A percentile compares a stretch with the other conserved stretches of the same genome.
Evolutionary conservation across 2,329 filamentous ascomycete species (phyloP).

Genomic region (Lanzia echinophila): DNA sequence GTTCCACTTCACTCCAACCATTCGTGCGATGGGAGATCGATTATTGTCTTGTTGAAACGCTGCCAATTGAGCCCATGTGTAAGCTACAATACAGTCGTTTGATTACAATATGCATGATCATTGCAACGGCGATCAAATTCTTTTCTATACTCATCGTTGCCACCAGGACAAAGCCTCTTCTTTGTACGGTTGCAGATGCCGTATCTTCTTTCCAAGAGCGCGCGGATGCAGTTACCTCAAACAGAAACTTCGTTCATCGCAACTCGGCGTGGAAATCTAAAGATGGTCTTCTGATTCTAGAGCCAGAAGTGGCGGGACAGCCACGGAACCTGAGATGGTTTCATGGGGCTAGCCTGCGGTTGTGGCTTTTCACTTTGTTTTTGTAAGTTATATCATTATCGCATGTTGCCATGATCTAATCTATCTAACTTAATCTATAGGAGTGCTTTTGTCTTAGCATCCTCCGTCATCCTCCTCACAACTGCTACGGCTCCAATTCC

Average conservation of each 20-base stretch:
- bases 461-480: neutral
- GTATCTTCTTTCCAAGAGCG: constrained; percentile 32
- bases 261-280: constrained; percentile 14
- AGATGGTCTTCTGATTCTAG: neutral
- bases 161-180: constrained; percentile 18
- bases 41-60: constrained; percentile 17
- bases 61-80: constrained; percentile 14
- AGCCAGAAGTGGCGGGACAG: neutral
- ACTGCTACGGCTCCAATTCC: constrained; percentile 5
- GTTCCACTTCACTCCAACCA: neutral
- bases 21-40: constrained; percentile 17
- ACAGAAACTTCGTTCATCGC: constrained; percentile 22
- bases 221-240: constrained; percentile 28
- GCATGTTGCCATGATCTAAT: too few species aligned
- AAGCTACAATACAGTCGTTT: constrained; percentile 17
- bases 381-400: too few species aligned
- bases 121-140: neutral
- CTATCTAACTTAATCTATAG: neutral
- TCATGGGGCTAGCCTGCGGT: constrained; percentile 12
- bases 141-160: neutral
- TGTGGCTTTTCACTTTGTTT: constrained; percentile 14
- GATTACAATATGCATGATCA: neutral
- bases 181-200: constrained; percentile 33
- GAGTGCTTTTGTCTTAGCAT: neutral
- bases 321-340: constrained; percentile 14